Evolutionary conservation across 495 filamentous ascomycete genomes (phyloP).

Genomic region (Filosporella fistucella): DNA sequence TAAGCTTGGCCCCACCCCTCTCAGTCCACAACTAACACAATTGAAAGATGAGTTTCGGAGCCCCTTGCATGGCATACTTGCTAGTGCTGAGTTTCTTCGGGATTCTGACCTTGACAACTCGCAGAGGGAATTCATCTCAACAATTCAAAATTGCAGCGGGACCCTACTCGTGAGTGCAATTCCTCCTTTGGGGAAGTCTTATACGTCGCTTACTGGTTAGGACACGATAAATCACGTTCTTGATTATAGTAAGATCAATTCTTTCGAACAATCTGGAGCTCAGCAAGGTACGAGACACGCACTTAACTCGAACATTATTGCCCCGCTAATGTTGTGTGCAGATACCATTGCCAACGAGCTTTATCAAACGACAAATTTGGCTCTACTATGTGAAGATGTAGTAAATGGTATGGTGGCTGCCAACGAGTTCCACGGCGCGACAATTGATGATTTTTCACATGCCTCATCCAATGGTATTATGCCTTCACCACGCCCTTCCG

Average conservation of each 20-base stretch:
- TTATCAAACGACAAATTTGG: conserved; percentile 35
- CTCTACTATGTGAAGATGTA: conserved; percentile 45
- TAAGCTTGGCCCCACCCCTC: conserved; percentile 5
- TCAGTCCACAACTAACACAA: neutral
- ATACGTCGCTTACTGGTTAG: no score
- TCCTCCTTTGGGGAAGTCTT: no score
- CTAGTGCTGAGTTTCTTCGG: conserved; percentile 27
- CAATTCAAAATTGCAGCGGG: conserved; percentile 67
- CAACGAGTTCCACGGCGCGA: conserved; percentile 23
- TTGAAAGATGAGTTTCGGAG: conserved; percentile 28
- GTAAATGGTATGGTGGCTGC: conserved; percentile 49
- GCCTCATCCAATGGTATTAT: neutral
- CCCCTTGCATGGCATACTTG: conserved; percentile 36
- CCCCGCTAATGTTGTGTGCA: neutral
- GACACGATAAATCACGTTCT: conserved; percentile 76
- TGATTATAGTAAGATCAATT: conserved; percentile 54
- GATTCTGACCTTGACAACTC: conserved; percentile 18
- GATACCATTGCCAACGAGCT: conserved; percentile 17
- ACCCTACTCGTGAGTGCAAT: no score
- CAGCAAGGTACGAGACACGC: conserved; percentile 5
- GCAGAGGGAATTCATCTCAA: conserved; percentile 36
- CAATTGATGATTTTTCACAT: neutral
- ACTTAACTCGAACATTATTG: neutral
- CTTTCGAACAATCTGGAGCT: conserved; percentile 12
- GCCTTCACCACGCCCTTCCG: neutral